Evolutionary conservation across 169 alveolate species (phyloP).

Genomic region (Eimeria brunetti): DNA sequence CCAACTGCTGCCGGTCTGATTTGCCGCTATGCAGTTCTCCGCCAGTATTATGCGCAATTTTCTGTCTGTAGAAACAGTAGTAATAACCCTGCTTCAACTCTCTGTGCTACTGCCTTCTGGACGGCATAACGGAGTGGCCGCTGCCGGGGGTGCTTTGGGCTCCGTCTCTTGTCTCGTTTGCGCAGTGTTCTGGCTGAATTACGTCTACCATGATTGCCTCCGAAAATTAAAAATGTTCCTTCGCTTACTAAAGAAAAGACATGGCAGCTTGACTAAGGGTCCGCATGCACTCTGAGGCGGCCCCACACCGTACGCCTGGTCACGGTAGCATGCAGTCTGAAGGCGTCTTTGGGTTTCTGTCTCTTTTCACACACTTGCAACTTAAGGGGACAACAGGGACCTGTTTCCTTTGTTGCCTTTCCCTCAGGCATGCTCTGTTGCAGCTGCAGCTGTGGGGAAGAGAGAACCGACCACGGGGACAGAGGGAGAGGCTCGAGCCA

Average conservation of each 20-base stretch:
- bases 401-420: background rate
- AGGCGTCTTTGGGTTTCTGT: background rate
- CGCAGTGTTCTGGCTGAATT: background rate
- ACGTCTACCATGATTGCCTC: background rate
- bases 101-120: background rate
- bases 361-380: background rate
- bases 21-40: background rate
- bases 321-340: background rate
- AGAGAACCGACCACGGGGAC: background rate
- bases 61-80: background rate
- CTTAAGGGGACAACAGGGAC: background rate
- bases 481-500: background rate
- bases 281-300: slow-evolving; percentile 25
- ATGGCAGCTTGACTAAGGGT: background rate
- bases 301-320: slow-evolving; percentile 9
- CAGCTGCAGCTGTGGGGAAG: background rate
- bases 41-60: background rate
- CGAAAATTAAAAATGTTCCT: background rate
- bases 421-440: background rate
- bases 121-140: background rate
- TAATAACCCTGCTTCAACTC: background rate
- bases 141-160: background rate
- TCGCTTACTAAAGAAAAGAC: background rate
- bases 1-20: too few relatives aligned
- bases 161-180: background rate